Conservation (phyloP, 2,329 filamentous ascomycete genomes). For the Leptodontidium sp. region DNA sequence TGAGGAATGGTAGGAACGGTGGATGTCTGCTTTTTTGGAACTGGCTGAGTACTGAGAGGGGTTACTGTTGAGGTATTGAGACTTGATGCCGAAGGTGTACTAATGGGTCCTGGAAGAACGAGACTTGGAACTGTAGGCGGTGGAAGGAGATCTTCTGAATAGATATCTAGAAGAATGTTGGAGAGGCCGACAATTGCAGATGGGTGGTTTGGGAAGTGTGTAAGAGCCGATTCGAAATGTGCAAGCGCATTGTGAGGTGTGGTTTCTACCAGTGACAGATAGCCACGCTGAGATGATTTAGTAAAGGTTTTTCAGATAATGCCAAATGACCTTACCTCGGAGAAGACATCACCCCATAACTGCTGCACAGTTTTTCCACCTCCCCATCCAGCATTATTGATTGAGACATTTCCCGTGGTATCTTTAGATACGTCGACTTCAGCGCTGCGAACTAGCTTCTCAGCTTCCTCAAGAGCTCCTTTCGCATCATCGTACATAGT, state of each 20-base stretch:
- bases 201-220: slow-evolving; percentile 81
- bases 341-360: slow-evolving; percentile 83
- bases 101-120: slow-evolving; percentile 40
- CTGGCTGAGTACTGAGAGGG: slow-evolving; percentile 33
- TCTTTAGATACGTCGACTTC: slow-evolving; percentile 72
- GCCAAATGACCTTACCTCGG: slow-evolving; percentile 67
- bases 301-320: slow-evolving; percentile 3
- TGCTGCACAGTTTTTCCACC: slow-evolving; percentile 83
- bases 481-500: slow-evolving; percentile 81
- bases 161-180: slow-evolving; percentile 86
- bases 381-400: slow-evolving; percentile 77
- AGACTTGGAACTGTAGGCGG: slow-evolving; percentile 54
- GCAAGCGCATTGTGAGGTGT: slow-evolving; percentile 73
- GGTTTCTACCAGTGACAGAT: slow-evolving; percentile 41
- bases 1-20: slow-evolving; percentile 37
- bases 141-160: slow-evolving; percentile 72
- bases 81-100: slow-evolving; percentile 41
- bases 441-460: slow-evolving; percentile 75
- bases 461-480: slow-evolving; percentile 82
- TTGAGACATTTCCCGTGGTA: slow-evolving; percentile 66
- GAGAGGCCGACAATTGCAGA: slow-evolving; percentile 83
- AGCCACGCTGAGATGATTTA: slow-evolving; percentile 45
- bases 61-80: slow-evolving; percentile 33
- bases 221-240: slow-evolving; percentile 83
- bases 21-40: slow-evolving; percentile 25